Conservation (phyloP, 2,329 filamentous ascomycete genomes). For the Fusarium newnesense region DNA sequence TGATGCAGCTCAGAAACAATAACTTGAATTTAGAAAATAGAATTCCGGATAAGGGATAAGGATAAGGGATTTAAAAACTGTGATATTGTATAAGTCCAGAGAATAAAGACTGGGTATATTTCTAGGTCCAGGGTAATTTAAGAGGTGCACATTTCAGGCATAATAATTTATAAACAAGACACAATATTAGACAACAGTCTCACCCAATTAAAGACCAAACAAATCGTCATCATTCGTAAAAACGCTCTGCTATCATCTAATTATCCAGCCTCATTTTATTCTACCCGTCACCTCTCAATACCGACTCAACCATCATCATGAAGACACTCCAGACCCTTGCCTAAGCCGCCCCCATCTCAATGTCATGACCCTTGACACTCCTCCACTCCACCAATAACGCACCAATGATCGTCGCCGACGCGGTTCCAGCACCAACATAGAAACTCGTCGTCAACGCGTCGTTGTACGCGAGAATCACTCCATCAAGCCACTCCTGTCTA, state of each 20-base stretch:
- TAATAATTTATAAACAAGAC: too few species aligned
- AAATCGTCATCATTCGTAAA: not conserved
- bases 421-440: conserved; percentile 56
- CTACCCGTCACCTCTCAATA: not conserved
- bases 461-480: conserved; percentile 56
- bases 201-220: not conserved
- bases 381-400: conserved; percentile 61
- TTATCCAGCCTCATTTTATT: not conserved
- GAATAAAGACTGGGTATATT: not conserved
- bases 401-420: conserved; percentile 56
- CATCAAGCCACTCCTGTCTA: conserved; percentile 44
- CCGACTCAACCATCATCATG: not conserved
- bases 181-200: too few species aligned
- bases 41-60: accelerated
- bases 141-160: not conserved
- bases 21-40: accelerated
- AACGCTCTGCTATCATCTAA: not conserved
- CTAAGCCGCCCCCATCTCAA: conserved; percentile 45
- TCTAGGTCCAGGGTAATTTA: not conserved
- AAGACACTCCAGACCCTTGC: not conserved
- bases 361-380: conserved; percentile 66
- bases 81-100: accelerated
- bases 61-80: accelerated
- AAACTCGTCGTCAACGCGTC: conserved; percentile 56
- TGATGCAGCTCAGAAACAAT: accelerated